Evolutionary conservation across 345 rosid species (phyloP).

Genomic region (Citrus glauca): DNA sequence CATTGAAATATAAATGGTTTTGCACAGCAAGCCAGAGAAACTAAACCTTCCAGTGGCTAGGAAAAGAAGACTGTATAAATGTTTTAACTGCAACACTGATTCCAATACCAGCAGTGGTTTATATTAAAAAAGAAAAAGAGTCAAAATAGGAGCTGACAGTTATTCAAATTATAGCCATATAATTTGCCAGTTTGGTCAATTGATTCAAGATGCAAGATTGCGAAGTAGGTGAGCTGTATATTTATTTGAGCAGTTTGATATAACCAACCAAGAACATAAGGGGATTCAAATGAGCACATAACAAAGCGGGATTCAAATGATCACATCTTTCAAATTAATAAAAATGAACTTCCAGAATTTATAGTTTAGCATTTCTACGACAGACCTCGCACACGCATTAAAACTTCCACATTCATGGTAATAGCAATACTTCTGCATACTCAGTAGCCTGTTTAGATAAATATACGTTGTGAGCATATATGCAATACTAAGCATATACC

Average conservation of each 20-base stretch:
- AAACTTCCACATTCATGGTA: background rate
- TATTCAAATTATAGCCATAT: background rate
- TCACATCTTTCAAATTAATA: background rate
- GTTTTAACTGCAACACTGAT: background rate
- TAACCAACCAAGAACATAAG: background rate
- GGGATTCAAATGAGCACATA: background rate
- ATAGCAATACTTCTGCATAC: background rate
- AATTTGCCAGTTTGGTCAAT: background rate
- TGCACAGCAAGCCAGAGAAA: background rate
- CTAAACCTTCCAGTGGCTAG: background rate
- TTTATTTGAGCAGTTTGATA: background rate
- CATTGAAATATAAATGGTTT: background rate
- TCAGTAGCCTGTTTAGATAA: background rate
- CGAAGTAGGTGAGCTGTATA: background rate
- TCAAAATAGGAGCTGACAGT: background rate
- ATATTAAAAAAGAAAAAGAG: background rate
- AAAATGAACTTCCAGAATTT: background rate
- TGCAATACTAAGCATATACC: conserved; percentile 32
- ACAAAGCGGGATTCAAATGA: background rate
- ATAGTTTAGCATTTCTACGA: background rate
- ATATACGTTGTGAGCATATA: background rate
- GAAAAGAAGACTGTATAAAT: background rate
- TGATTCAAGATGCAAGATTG: background rate
- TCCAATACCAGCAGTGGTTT: background rate
- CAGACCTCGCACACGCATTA: background rate